phyloP scores from a whole-genome alignment of 1,139 yeast species.

The Hyphopichia khmerensis region DNA sequence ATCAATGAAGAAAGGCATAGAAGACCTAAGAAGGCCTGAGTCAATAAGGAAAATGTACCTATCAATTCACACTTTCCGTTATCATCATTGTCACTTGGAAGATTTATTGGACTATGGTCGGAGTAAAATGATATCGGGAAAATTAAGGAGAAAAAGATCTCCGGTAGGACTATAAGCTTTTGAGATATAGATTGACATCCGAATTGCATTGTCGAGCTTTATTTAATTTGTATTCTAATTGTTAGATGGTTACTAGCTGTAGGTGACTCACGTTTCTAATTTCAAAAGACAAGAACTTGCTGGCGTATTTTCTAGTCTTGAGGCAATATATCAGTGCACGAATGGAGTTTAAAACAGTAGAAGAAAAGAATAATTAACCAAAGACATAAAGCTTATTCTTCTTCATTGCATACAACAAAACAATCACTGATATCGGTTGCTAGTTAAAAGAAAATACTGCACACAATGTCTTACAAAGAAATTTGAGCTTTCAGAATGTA shows the following conservation, averaged over 20 bases:
- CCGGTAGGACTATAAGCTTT: conserved; percentile 5
- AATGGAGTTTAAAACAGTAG: no score
- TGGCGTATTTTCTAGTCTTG: no score
- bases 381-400: no score
- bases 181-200: conserved; percentile 2
- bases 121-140: conserved; percentile 9
- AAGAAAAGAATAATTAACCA: no score
- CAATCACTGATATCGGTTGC: no score
- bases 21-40: conserved; percentile 69
- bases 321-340: no score
- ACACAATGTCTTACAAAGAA: neutral
- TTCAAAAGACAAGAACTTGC: no score
- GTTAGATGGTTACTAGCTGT: no score
- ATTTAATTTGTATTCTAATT: neutral
- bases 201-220: conserved; percentile 1
- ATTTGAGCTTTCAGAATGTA: no score
- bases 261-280: no score
- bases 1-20: conserved; percentile 74
- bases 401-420: no score
- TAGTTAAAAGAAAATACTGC: no score
- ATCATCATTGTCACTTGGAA: conserved; percentile 3
- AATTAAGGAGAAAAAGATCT: conserved; percentile 6
- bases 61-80: conserved; percentile 57
- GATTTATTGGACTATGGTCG: neutral
- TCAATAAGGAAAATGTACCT: conserved; percentile 68